Evolutionary conservation across 1,284 basidiomycete genomes (phyloP).

Genomic region (Bondarzewia mesenterica): DNA sequence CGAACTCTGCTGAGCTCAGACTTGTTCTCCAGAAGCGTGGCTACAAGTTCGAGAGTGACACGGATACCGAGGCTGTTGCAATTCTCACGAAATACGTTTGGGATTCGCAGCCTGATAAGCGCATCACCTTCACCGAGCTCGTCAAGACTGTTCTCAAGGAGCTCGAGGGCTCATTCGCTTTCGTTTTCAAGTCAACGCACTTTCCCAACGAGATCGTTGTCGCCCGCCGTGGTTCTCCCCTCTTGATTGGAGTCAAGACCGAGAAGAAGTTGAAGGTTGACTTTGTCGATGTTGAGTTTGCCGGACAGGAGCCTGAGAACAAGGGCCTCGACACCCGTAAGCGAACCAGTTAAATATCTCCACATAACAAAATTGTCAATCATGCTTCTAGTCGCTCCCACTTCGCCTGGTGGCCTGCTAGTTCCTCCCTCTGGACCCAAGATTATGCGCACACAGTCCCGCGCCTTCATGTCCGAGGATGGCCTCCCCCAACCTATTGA

Average conservation of each 20-base stretch:
- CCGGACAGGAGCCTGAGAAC: constrained; percentile 61
- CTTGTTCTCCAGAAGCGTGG: constrained; percentile 95
- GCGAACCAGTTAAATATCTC: constrained; percentile 20
- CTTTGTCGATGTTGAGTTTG: constrained; percentile 97
- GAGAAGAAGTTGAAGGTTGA: constrained; percentile 99
- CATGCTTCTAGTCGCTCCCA: constrained; percentile 33
- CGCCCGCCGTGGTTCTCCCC: constrained; percentile 93
- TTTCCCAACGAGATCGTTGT: constrained; percentile 96
- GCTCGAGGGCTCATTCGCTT: constrained; percentile 99
- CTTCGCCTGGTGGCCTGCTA: constrained; percentile 55
- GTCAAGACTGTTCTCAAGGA: constrained; percentile 97
- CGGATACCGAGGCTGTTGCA: constrained; percentile 96
- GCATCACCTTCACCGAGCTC: constrained; percentile 84
- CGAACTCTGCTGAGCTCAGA: constrained; percentile 86
- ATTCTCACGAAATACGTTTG: constrained; percentile 96
- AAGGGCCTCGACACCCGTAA: constrained; percentile 49
- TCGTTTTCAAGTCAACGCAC: constrained; percentile 97
- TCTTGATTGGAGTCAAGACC: constrained; percentile 98
- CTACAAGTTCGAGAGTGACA: constrained; percentile 92
- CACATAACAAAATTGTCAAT: not conserved
- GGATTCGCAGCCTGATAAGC: constrained; percentile 88
- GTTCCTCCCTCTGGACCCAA: constrained; percentile 76
- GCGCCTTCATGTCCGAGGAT: constrained; percentile 98
- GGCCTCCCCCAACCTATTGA: constrained; percentile 99
- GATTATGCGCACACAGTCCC: constrained; percentile 91